Evolutionary conservation across 2,329 filamentous ascomycete genomes (phyloP).

Genomic region (Talaromyces funiculosus): DNA sequence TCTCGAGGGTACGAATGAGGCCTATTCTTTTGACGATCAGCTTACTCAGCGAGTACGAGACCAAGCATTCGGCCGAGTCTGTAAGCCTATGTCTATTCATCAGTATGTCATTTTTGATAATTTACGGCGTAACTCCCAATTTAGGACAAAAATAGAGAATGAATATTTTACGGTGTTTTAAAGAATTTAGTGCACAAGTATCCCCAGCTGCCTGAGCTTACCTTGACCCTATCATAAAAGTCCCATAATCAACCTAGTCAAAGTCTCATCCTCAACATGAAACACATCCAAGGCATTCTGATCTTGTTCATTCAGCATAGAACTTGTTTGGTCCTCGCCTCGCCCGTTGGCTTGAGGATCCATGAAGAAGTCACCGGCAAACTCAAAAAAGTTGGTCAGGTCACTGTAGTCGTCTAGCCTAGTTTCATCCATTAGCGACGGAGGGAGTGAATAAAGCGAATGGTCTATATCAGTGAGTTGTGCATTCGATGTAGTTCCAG

Average conservation of each 20-base stretch:
- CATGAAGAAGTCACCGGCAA: slow-evolving; percentile 46
- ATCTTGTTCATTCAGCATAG: not conserved
- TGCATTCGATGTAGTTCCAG: not conserved
- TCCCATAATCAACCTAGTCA: slow-evolving; percentile 32
- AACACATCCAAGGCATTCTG: slow-evolving; percentile 23
- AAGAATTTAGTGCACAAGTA: not conserved
- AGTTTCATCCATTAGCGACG: slow-evolving; percentile 2
- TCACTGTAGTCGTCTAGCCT: slow-evolving; percentile 38
- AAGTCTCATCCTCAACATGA: slow-evolving; percentile 30
- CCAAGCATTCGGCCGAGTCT: not conserved
- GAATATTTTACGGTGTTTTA: not conserved
- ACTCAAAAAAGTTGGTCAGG: slow-evolving; percentile 56
- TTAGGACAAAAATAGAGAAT: not conserved
- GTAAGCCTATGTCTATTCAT: not conserved
- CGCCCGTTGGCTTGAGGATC: slow-evolving; percentile 22
- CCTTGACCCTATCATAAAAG: slow-evolving; percentile 18
- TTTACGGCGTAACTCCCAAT: not conserved
- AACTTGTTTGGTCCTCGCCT: not conserved
- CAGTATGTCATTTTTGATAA: not conserved
- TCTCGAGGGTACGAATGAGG: not conserved
- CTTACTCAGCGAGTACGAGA: not conserved
- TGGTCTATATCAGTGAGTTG: not conserved
- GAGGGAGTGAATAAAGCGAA: slow-evolving; percentile 5
- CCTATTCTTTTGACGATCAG: not conserved
- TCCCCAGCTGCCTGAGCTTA: not conserved